Evolutionary conservation across 2,329 filamentous ascomycete genomes (phyloP), one percentile per base, ranked within the genome.

Genomic region (Botrytis byssoidea): DNA sequence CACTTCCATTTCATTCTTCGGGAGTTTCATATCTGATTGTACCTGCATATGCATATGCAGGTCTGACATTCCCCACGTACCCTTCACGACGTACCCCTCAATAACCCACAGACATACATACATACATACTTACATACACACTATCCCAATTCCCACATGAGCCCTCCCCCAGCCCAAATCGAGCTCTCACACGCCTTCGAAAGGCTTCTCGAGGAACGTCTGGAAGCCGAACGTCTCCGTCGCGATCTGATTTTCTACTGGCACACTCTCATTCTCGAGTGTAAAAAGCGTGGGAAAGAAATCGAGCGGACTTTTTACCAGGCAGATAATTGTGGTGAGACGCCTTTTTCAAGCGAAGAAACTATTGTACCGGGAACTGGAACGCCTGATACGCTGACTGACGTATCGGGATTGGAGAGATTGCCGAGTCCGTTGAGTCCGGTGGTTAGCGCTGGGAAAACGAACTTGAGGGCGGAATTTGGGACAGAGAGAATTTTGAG

Each of bases 181-280:
- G 70, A 67, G 37, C 60, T 72, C 32, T 72, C 70, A 4, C 63
- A 51, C n/a, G 70, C 70, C n/a, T 72, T 72, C 42, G 70, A 72
- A 51, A 72, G 55, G 12, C 35, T 72, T 29, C 70, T 72, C 48
- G 46, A 72, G 57, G 70, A 72, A 44, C 60, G 70, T 20, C 44
- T 63, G 7, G 46, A 72, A 46, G 44, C 60, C 3, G 70, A 72
- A 51, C 46, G 70, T 32, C 37, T 67, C 12, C 61, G 35, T 14
- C 25, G 70, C 25, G 70, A 72, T 46, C 22, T 72, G 10, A 32
- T 72, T 51, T 59, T 51, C 35, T 42, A 72, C 32, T 72, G 70
- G 70, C 70, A 72, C 16, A 46, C 22, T 7, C 35, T 72, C 16
- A 72, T 72, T 57, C 46, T 72, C 6, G 48, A 42, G 40, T 37